Base-by-base conservation (phyloP, 306 rosid species). In the Nissolia schottii region DNA sequence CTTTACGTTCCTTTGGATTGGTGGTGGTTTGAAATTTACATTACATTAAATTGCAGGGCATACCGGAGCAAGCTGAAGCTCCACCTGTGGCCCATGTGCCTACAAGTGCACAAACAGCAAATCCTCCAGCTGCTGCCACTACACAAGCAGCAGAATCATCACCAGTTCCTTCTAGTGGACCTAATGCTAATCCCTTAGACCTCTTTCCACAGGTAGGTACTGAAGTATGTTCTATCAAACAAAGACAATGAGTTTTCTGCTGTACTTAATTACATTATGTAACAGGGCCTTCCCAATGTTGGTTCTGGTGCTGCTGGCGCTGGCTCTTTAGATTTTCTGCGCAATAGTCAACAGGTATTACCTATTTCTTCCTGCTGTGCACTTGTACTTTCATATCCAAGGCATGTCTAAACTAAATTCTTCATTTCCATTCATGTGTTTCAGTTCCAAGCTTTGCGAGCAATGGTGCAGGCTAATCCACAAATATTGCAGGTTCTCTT, bases 381-480 rank as follows among this genome's bases (percentile, higher is more conserved):
- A 16, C 13, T 22, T 32, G 10, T 31, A 7, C 60, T 57, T 25
- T 58, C 2, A 48, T 15, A 48, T 45, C 24, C 49, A 2, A 45
- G 32, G 40, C 53, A 45, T 51, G 64, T 70, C 55, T 69, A 38
- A 23, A 15, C 28, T 53, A 12, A 37, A 35, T 19, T 70, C 10
- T 69, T 37, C 64, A 45, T 37, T 50, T 41, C 34, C 74, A 12
- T 15, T 18, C 61, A 51, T 43, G 28, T 60, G 1, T 75, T 71
- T 74, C 84, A 89, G 92, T 89, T 92, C 79, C 92, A 89, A 73
- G 90, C 92, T 18, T 72, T 92, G 82, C 87, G 97, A 71, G 77
- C 93, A 49, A 86, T 92, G 96, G 97, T 92, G 71, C 97, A 86
- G 62, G 90, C 97, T 15, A 92, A 92, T 74, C 96, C 97, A 43